phyloP scores from a whole-genome alignment of 78 protist genomes.

The Blattamonas nauphoetae region DNA sequence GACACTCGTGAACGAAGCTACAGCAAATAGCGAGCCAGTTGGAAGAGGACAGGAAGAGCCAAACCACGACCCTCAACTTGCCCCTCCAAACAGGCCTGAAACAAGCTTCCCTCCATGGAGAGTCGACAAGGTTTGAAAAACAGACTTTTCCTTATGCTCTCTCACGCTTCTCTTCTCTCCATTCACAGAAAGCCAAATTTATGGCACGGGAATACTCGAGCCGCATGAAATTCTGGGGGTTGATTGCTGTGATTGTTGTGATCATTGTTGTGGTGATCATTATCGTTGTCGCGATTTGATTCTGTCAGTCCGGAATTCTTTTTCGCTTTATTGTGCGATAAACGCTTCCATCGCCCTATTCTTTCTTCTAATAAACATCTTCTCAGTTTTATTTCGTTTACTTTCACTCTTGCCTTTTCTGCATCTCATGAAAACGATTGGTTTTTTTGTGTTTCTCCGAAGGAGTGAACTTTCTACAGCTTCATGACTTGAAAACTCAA shows the following conservation, averaged over 20 bases:
- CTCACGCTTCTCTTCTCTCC: too few species aligned
- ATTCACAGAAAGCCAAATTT: neutral
- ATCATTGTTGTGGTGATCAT: neutral
- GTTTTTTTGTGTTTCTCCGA: too few species aligned
- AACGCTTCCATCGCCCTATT: too few species aligned
- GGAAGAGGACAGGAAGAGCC: constrained; percentile 17
- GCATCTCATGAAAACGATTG: too few species aligned
- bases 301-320: too few species aligned
- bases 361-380: too few species aligned
- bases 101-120: constrained; percentile 16
- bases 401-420: too few species aligned
- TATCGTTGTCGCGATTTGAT: neutral
- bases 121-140: constrained; percentile 1
- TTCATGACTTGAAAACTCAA: too few species aligned
- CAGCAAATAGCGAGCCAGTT: neutral
- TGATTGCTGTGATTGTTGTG: neutral
- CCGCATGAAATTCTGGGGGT: neutral
- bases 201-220: neutral
- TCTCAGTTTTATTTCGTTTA: too few species aligned
- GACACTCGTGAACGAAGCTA: neutral
- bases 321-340: too few species aligned
- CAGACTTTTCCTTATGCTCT: too few species aligned
- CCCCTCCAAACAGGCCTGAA: constrained; percentile 2
- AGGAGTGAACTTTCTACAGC: too few species aligned
- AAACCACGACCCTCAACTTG: constrained; percentile 24